These are phyloP conservation scores for Nicotiana attenuata DNA, from an alignment of 257 asterid species.

Conservation along the genomic window DNA sequence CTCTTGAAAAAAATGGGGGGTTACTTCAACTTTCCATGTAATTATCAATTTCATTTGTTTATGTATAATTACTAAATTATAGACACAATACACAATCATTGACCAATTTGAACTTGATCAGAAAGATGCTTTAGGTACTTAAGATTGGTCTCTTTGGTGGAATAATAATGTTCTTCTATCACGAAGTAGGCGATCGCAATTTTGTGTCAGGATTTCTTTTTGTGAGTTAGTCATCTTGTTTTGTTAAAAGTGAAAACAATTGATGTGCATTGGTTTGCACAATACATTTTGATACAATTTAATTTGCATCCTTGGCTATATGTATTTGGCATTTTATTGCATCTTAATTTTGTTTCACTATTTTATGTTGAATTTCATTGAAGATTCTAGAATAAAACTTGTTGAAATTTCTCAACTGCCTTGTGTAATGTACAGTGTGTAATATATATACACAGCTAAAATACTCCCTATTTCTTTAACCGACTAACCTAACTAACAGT, in stretches of 20 bases:
- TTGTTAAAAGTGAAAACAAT: not conserved
- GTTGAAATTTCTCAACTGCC: too few relatives aligned
- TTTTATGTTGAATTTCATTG: not conserved
- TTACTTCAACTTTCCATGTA: not conserved
- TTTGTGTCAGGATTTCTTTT: not conserved
- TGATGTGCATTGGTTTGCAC: not conserved
- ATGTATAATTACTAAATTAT: not conserved
- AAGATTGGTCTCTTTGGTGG: not conserved
- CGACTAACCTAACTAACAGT: too few relatives aligned
- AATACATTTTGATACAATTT: not conserved
- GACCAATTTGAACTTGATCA: not conserved
- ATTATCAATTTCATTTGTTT: slow-evolving; percentile 11
- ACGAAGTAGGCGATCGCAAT: not conserved
- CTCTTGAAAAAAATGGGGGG: not conserved
- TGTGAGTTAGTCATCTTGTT: not conserved
- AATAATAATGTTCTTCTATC: not conserved
- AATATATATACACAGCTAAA: too few relatives aligned
- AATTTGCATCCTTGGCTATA: not conserved
- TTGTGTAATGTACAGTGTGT: too few relatives aligned
- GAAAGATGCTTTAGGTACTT: not conserved
- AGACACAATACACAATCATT: not conserved
- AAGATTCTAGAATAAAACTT: too few relatives aligned
- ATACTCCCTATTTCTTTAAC: too few relatives aligned
- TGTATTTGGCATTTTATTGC: not conserved
- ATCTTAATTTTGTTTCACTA: not conserved